These are phyloP conservation scores for Naegleria fowleri DNA, from an alignment of 208 protist species.

Conservation along the genomic window DNA sequence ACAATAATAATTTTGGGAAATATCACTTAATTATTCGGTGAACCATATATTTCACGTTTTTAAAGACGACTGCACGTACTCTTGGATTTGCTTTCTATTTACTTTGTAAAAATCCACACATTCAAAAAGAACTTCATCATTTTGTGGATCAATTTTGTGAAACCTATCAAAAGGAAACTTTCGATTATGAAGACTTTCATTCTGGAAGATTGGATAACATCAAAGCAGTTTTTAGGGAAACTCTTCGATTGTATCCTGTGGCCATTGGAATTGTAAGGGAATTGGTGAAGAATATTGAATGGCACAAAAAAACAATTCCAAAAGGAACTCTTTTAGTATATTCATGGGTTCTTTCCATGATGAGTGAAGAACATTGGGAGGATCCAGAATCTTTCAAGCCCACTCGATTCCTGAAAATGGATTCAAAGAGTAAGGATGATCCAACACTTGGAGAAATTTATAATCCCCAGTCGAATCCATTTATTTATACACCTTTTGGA, in stretches of 20 bases:
- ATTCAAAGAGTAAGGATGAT: not conserved
- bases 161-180: not conserved
- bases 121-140: not conserved
- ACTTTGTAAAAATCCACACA: not conserved
- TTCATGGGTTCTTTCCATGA: not conserved
- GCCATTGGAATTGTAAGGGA: not conserved
- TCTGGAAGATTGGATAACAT: not conserved
- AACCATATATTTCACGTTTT: too few relatives aligned
- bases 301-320: not conserved
- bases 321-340: not conserved
- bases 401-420: not conserved
- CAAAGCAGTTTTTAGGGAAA: not conserved
- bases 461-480: not conserved
- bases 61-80: constrained; percentile 16
- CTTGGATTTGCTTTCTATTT: not conserved
- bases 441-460: not conserved
- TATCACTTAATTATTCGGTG: too few relatives aligned
- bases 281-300: not conserved
- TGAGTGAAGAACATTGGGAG: not conserved
- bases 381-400: not conserved
- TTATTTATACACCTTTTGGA: constrained; percentile 2
- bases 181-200: not conserved
- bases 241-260: not conserved
- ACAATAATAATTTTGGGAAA: too few relatives aligned
- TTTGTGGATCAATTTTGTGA: not conserved